A percentile compares a stretch with the other conserved stretches of the same genome.
phyloP scores from a whole-genome alignment of 306 rosid genomes.

The Pterocarpus santalinus region DNA sequence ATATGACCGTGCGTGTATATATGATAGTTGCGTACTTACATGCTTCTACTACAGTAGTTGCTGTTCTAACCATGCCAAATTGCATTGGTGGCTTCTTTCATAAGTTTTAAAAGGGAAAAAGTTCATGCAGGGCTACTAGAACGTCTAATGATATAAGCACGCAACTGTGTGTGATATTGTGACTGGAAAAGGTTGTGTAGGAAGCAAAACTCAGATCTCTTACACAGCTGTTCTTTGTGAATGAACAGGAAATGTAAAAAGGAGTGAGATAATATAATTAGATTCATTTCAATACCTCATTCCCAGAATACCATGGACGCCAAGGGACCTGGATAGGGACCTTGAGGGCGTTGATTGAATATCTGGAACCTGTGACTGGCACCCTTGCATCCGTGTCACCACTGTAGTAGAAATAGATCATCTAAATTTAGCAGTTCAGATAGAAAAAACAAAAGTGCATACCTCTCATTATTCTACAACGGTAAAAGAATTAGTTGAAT shows the following conservation, averaged over 20 bases:
- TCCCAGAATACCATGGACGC: conserved; percentile 64
- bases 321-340: conserved; percentile 51
- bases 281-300: conserved; percentile 52
- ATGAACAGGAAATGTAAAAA: not conserved
- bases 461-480: not conserved
- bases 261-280: not conserved
- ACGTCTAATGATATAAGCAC: not conserved
- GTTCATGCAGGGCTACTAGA: not conserved
- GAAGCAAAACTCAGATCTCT: not conserved
- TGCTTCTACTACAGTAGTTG: no score
- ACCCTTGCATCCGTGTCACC: conserved; percentile 63
- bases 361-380: conserved; percentile 64
- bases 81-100: no score
- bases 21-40: no score
- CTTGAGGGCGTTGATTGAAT: conserved; percentile 54
- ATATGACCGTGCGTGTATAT: no score
- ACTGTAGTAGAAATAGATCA: conserved; percentile 42
- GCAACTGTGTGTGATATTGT: not conserved
- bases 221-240: not conserved
- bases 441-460: not conserved
- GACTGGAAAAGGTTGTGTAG: not conserved
- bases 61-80: no score
- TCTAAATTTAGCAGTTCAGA: not conserved
- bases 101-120: no score
- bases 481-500: not conserved